Evolutionary conservation across 345 rosid species (phyloP).

Genomic region (Streptanthus diversifolius): DNA sequence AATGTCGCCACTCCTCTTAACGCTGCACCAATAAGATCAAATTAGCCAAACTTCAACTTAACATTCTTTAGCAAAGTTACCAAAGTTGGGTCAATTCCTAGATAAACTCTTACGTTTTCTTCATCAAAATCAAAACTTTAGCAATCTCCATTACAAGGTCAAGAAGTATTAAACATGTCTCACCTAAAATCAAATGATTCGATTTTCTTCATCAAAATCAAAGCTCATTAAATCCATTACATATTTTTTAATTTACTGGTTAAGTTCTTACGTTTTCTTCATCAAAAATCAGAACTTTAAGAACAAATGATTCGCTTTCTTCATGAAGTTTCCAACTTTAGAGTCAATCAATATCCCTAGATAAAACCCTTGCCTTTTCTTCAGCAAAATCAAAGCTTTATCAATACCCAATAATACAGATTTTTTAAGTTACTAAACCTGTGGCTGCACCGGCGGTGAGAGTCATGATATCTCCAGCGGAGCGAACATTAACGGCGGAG

Average conservation of each 20-base stretch:
- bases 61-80: not conserved
- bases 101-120: not conserved
- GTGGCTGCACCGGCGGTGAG: conserved; percentile 90
- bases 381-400: not conserved
- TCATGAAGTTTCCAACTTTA: not conserved
- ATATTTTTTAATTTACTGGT: not conserved
- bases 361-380: not conserved
- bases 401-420: not conserved
- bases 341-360: not conserved
- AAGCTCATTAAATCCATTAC: not conserved
- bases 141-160: not conserved
- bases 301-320: not conserved
- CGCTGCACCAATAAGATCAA: conserved; percentile 41
- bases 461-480: conserved; percentile 84
- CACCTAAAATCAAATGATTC: not conserved
- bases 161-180: not conserved
- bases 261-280: not conserved
- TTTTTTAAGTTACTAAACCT: conserved; percentile 37
- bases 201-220: not conserved
- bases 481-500: conserved; percentile 77
- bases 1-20: conserved; percentile 90
- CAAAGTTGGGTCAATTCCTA: not conserved
- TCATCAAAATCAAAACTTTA: conserved; percentile 5
- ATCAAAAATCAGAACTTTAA: not conserved
- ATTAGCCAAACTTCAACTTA: not conserved